Base-by-base conservation (phyloP, 2,329 filamentous ascomycete genomes). In the Hypocreales sp. region DNA sequence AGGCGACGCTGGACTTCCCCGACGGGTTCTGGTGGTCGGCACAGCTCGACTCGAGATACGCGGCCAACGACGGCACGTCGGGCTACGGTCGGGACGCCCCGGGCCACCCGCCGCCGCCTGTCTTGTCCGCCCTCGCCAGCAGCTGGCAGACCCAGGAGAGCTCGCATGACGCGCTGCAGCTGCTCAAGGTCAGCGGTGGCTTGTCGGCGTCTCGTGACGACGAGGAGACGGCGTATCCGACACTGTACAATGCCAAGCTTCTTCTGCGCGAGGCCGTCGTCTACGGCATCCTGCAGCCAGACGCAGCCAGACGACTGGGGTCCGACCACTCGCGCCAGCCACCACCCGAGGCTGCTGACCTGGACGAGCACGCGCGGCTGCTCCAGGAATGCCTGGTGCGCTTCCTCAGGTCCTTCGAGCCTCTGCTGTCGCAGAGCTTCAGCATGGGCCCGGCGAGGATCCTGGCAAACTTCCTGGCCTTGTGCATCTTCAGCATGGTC, bases 1-100 rank as follows among this genome's bases (percentile, higher is more conserved):
- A 55, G 29, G 40, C 45, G 4, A 54, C 59, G 28, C 40, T 67
- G 4, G 67, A 72, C 37, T 69, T 65, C 30, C 53, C 62, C 18
- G 67, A 72, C 35, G 55, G 55, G 2, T 71, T 72, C 38, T 72
- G 67, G 67, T 67, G 63, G 61, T 63, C 59, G 11, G 63, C 66
- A 25, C 59, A 67, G 34, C 44, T 64, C 15, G 56, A 45, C 23
- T 32, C 44, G n/a, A 35, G 32, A 22, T 40, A 40, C 24, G 39
- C 39, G n/a, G 29, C 38, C 15, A 30, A 33, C 13, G 28, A 41
- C 13, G 28, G 24, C 15, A 29, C 33, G 9, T 26, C 30, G 7
- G 38, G 39, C 5, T 28, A 31, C 12, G 32, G 25, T 26, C 31
- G 48, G 31, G 53, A 59, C 3, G 41, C 51, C 3, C 40, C 51